Conservation (phyloP, 306 rosid species). For the Ceratonia siliqua region DNA sequence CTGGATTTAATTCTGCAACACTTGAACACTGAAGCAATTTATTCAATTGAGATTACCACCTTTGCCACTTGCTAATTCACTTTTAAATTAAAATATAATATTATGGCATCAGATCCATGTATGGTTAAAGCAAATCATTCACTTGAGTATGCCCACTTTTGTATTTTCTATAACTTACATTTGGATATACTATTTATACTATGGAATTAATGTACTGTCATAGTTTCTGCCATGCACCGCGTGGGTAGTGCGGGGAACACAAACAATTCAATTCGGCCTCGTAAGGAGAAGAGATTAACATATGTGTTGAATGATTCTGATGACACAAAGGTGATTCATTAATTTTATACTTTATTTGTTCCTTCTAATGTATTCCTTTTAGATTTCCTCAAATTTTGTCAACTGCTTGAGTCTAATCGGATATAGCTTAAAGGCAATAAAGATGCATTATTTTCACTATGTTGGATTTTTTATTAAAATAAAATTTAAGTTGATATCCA, state of each 20-base stretch:
- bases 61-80: background rate
- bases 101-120: conserved; percentile 8
- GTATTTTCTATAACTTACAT: background rate
- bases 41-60: background rate
- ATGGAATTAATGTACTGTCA: conserved; percentile 24
- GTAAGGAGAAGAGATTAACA: conserved; percentile 81
- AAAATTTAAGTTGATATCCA: background rate
- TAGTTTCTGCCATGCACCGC: conserved; percentile 77
- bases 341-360: conserved; percentile 1
- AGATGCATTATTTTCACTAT: background rate
- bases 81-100: conserved; percentile 14
- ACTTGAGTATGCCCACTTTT: background rate
- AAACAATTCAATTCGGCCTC: conserved; percentile 69
- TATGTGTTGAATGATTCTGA: conserved; percentile 69
- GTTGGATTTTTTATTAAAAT: background rate
- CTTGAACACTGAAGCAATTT: background rate
- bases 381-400: conserved; percentile 24
- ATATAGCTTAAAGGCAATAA: conserved; percentile 16
- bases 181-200: conserved; percentile 11
- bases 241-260: conserved; percentile 82
- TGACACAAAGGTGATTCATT: conserved; percentile 62
- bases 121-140: conserved; percentile 4
- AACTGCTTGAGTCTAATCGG: conserved; percentile 8
- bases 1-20: background rate
- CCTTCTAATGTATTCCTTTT: no score